Base-by-base conservation (phyloP, 495 filamentous ascomycete genomes). In the Tuber microsphaerosporum region DNA sequence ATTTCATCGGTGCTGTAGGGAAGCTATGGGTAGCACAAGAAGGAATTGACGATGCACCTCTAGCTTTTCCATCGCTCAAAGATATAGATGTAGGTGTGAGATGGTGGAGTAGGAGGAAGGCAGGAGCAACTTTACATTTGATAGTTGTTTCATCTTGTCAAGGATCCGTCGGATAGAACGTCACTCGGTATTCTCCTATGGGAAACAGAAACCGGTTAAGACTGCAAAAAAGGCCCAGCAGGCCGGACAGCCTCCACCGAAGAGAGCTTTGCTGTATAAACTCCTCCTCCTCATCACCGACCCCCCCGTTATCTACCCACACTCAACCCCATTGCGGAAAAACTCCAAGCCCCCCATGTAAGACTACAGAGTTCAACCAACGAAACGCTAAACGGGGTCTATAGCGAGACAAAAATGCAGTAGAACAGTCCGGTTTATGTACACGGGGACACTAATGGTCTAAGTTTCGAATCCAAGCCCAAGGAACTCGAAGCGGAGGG, bases 351-450 rank as follows among this genome's bases (percentile, higher is more conserved):
- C 56, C 56, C 56, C n/a, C 56, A 65, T 65, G 56, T 65, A 34
- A 65, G 56, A 65, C 56, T 34, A 26, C 56, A 65, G 26, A 65
- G 26, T 34, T 34, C 56, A 31, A 65, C 56, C 56, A 31, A 65
- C 56, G 26, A 65, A 65, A 34, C 56, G 16, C 14, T 34, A 34
- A 65, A 65, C 56, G 26, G 56, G 26, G 56, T 34, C 56, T 34
- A 2, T 19, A 65, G 26, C 26, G 26, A 65, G 56, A 65, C 26
- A 65, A 17, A 65, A 65, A 65, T 34, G 56, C 56, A 19, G 56
- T 34, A 65, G 56, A 65, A 65, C 56, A 65, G 56, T 34, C 26
- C 56, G n/a, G 56, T 31, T 65, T 65, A 65, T 65, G 56, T 31
- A 65, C 56, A 14, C 56, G 56, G 56, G 26, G 26, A 65, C 26